Base-by-base conservation (phyloP, 768 basidiomycete species). In the Pulveroboletus ravenelii region DNA sequence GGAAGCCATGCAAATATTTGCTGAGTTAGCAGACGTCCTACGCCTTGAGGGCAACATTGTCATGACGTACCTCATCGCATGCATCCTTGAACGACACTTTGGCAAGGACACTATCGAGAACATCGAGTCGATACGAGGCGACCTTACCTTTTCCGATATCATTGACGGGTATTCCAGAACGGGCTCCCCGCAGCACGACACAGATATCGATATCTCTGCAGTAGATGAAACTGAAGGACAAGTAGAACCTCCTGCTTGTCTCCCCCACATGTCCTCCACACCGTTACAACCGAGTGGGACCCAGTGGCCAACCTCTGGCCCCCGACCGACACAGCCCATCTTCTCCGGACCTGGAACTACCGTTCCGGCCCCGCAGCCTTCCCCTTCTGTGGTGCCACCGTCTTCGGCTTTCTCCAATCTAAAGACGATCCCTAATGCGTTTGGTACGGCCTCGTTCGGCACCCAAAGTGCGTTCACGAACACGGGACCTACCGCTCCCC, bases 31-130 rank as follows among this genome's bases (percentile, higher is more conserved):
- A 0, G 64, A 62, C 5, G 78, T 82, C 25, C 75, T 90, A 23
- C 77, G 82, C 50, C 77, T 84, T 38, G 77, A 87, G 57, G 83
- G 84, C 37, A 80, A 77, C 46, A 69, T 74, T 2, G 69, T 82
- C 13, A 88, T 91, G 78, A 86, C 91, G 2, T 96, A 87, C 62
- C 80, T 98, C 23, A 81, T 96, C 23, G 91, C 89, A 0, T 96
- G 93, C 62, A 80, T 97, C 41, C 73, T 93, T 39, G 90, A 95
- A 64, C 72, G 85, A n/a, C 74, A 91, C 41, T 93, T 98, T 63
- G 85, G 87, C 57, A 78, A 81, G 58, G 87, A 86, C 39, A 81
- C 89, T 5, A 82, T 89, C 53, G 84, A 89, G 5, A 80, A 86
- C 47, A 87, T 89, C 32, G 87, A 88, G 57, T 65, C 66, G 23